Evolutionary conservation across 495 filamentous ascomycete genomes (phyloP).

Genomic region (Penicillium egyptiacum): DNA sequence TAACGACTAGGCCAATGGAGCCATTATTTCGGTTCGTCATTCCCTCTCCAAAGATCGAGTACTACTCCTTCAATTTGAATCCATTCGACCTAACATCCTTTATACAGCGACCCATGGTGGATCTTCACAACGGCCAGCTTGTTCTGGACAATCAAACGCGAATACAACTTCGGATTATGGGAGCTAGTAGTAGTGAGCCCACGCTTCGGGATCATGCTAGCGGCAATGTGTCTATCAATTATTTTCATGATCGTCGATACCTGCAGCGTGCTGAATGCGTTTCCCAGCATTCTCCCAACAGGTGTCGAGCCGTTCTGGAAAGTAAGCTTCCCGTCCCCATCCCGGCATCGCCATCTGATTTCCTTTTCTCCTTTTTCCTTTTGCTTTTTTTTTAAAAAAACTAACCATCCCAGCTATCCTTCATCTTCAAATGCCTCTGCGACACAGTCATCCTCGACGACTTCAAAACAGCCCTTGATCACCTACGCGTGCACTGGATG

Average conservation of each 20-base stretch:
- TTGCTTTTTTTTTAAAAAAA: background rate
- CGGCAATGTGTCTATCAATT: conserved; percentile 54
- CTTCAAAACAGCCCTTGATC: conserved; percentile 60
- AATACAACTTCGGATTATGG: conserved; percentile 51
- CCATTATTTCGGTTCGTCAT: conserved; percentile 48
- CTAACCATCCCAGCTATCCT: conserved; percentile 37
- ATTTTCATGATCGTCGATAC: conserved; percentile 54
- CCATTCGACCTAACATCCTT: background rate
- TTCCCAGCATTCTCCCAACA: conserved; percentile 29
- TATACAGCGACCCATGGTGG: conserved; percentile 60
- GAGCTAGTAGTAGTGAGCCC: conserved; percentile 52
- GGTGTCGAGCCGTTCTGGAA: conserved; percentile 47
- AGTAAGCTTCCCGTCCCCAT: conserved; percentile 19
- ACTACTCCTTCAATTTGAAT: background rate
- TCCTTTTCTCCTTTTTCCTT: too few species aligned
- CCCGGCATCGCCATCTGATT: background rate
- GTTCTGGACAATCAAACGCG: conserved; percentile 54
- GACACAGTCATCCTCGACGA: conserved; percentile 61
- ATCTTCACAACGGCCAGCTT: conserved; percentile 52
- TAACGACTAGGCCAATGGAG: conserved; percentile 51
- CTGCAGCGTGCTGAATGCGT: conserved; percentile 33
- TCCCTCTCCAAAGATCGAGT: background rate
- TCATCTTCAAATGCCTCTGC: conserved; percentile 61
- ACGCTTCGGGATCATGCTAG: conserved; percentile 57
- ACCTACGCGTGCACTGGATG: conserved; percentile 29